Evolutionary conservation across 2,329 filamentous ascomycete species (phyloP), one percentile per base, ranked within the genome.

Genomic region (Xylaria sp.): DNA sequence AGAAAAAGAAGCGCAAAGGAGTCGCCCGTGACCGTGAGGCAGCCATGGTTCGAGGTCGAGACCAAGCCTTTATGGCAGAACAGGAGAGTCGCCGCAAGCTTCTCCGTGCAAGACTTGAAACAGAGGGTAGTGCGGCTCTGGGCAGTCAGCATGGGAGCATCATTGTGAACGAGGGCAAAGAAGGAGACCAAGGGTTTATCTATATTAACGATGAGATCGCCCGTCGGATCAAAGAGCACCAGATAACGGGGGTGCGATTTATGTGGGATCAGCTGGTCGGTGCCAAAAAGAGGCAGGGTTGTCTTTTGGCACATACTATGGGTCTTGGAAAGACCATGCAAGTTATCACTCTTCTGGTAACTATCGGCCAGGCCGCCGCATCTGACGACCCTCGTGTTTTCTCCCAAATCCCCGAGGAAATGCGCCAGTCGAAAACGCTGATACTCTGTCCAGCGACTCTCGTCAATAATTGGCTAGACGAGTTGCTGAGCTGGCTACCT

Each of bases 261-360:
- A 88, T 98, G 84, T 98, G 94, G 94, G 90, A 94, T 73, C 91
- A 95, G 72, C 83, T 97, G 54, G 88, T 95, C 6, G 86, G 90
- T 65, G 78, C 83, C 1, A 82, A 85, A 3, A 82, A 83, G 5
- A 85, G 86, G 20, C 90, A 94, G 79, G 94, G 94, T 2, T 97
- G 93, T 76, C 85, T 97, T 13, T 84, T 97, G 23, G 92, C 94
- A 6, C 94, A 97, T 78, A 93, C 92, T 0, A 97, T 97, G 94
- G 94, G 94, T 1, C 82, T 97, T 2, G 94, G 94, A 18, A 98
- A 97, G 82, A 97, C 94, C 0, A 94, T 97, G 90, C 94, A 97
- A 81, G 88, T 94, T 6, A 93, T 97, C 68, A 92, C 93, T 0
- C 82, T 97, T n/a, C 86, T 98, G 6, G 86, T 92, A 18, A 90